Base-by-base conservation (phyloP, 257 asterid genomes). In the Fraxinus pennsylvanica region DNA sequence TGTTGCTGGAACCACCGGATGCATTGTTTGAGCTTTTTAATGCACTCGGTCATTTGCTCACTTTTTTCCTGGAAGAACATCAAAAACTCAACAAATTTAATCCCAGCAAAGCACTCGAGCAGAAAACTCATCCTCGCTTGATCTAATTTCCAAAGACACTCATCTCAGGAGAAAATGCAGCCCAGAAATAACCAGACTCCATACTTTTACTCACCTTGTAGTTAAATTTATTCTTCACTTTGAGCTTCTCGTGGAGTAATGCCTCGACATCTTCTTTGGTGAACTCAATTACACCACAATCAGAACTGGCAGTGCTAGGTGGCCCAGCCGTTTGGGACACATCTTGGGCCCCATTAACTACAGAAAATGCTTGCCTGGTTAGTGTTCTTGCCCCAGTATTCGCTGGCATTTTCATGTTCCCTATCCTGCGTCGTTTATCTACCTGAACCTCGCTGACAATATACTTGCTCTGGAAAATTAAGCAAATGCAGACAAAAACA, bases 1-100 rank as follows among this genome's bases (percentile, higher is more conserved):
- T 89, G 90, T 79, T 89, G 97, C 70, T 90, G 97, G 82, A 92
- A 92, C 99, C 98, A 92, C 87, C 74, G 90, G 50, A 96, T 79
- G 66, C 98, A 89, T 27, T 84, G 92, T 88, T 88, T 96, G 9
- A 94, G 94, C 83, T 93, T 88, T 84, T 83, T 86, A 43, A 94
- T 91, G 74, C 76, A 85, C 9, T 94, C 97, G 4, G 75, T 52
- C 97, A 87, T 91, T 74, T 82, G 90, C 15, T 91, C 97, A 74
- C 89, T 85, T 82, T 88, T 92, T 83, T 92, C 99, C 98, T 96
- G 84, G 76, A 80, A 79, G 41, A 77, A 74, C 71, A 74, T 70
- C 30, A 77, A 66, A 35, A 36, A 71, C 29, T 6, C 45, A 79
- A 50, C 71, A 43, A 43, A 43, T 2, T 12, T 6, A 57, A 68